Conservation (phyloP, 73 alveolate species). For the Paramecium bursaria region DNA sequence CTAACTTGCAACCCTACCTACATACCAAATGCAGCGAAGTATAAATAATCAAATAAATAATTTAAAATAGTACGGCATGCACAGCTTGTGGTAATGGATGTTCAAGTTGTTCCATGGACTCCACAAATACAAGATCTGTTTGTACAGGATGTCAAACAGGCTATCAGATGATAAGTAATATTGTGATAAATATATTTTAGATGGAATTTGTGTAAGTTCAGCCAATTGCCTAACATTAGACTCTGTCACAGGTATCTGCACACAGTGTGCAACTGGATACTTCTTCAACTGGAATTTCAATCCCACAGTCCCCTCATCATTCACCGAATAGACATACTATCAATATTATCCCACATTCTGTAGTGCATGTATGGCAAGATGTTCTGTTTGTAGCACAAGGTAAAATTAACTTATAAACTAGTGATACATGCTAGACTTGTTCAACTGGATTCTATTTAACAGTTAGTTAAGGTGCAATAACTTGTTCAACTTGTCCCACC, state of each 20-base stretch:
- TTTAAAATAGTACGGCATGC: slow-evolving; percentile 6
- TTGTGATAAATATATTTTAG: too few relatives aligned
- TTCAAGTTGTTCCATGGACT: slow-evolving; percentile 10
- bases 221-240: slow-evolving; percentile 3
- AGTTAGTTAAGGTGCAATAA: too few relatives aligned
- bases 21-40: too few relatives aligned
- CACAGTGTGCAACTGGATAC: slow-evolving; percentile 7
- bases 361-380: slow-evolving; percentile 1
- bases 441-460: too few relatives aligned
- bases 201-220: too few relatives aligned
- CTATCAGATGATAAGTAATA: slow-evolving; percentile 10
- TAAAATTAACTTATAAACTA: too few relatives aligned
- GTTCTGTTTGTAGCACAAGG: neutral
- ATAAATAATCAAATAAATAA: too few relatives aligned
- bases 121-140: neutral
- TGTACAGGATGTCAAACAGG: slow-evolving; percentile 23
- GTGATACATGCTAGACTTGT: too few relatives aligned
- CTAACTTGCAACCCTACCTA: slow-evolving; percentile 30
- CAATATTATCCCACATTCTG: slow-evolving; percentile 2
- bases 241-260: slow-evolving; percentile 3
- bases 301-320: neutral
- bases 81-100: slow-evolving; percentile 25
- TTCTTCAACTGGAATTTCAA: slow-evolving; percentile 4
- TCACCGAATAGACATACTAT: neutral
- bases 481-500: too few relatives aligned